These are phyloP conservation scores for Arthrobotrys megalospora DNA, from an alignment of 2,329 filamentous ascomycete species.

Conservation along the genomic window DNA sequence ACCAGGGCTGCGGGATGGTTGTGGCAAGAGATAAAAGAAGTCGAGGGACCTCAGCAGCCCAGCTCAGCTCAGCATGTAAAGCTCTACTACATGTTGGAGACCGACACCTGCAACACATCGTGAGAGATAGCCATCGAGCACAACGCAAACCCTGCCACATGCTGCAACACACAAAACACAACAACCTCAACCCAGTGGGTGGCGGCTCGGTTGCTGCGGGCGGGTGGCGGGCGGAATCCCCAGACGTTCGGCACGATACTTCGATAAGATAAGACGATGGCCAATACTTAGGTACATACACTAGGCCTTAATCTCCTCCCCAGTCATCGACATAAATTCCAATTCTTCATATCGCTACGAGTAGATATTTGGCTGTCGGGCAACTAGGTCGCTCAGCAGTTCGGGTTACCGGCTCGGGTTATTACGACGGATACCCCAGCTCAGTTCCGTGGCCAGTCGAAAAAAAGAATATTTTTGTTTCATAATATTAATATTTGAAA, in stretches of 20 bases:
- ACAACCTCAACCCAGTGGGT: background rate
- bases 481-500: background rate
- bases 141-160: background rate
- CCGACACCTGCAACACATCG: background rate
- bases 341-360: background rate
- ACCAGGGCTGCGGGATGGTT: background rate
- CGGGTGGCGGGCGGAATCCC: conserved; percentile 6
- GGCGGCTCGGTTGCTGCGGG: conserved; percentile 3
- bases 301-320: too few relatives aligned
- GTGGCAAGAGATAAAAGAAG: too few relatives aligned
- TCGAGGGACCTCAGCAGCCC: too few relatives aligned
- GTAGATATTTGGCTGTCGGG: background rate
- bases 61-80: too few relatives aligned
- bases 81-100: too few relatives aligned
- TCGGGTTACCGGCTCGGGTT: too few relatives aligned
- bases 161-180: conserved; percentile 12
- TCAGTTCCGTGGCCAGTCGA: too few relatives aligned
- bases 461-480: background rate
- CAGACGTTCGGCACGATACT: background rate
- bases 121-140: background rate
- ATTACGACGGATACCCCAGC: too few relatives aligned
- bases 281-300: too few relatives aligned
- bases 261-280: background rate
- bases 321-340: too few relatives aligned
- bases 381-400: too few relatives aligned